phyloP scores from a whole-genome alignment of 441 rosid species.

The Cnidoscolus chayamansa region DNA sequence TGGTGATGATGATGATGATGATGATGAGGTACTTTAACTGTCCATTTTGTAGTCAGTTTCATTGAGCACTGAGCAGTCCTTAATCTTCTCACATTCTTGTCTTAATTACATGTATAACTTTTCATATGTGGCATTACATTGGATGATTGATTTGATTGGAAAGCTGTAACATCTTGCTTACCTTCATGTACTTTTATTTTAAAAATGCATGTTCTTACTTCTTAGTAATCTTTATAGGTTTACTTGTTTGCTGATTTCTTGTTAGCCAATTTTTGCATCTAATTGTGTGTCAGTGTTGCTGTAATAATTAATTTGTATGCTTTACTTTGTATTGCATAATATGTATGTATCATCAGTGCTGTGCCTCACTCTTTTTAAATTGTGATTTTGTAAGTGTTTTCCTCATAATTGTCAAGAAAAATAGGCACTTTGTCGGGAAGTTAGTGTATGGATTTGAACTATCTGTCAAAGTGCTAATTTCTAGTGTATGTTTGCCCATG shows the following conservation, averaged over 20 bases:
- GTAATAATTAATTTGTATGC: neutral
- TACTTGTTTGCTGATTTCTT: neutral
- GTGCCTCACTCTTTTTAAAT: no score
- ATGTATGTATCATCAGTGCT: no score
- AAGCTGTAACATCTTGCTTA: neutral
- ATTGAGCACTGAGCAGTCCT: neutral
- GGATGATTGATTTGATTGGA: neutral
- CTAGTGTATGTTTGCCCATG: neutral
- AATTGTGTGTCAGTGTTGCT: neutral
- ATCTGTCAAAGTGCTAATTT: neutral
- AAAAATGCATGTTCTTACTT: neutral
- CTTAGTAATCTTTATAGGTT: no score
- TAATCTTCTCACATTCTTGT: neutral
- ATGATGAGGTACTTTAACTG: constrained; percentile 47
- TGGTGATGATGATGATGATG: constrained; percentile 41
- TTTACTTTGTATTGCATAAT: neutral
- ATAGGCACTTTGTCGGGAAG: neutral
- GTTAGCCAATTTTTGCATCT: neutral
- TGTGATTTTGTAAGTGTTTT: neutral
- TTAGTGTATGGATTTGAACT: neutral
- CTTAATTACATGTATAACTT: neutral
- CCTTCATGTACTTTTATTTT: neutral
- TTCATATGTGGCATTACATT: neutral
- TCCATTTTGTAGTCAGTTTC: neutral
- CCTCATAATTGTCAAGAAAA: neutral